phyloP scores from a whole-genome alignment of 148 eudicot species.

The Silene latifolia region DNA sequence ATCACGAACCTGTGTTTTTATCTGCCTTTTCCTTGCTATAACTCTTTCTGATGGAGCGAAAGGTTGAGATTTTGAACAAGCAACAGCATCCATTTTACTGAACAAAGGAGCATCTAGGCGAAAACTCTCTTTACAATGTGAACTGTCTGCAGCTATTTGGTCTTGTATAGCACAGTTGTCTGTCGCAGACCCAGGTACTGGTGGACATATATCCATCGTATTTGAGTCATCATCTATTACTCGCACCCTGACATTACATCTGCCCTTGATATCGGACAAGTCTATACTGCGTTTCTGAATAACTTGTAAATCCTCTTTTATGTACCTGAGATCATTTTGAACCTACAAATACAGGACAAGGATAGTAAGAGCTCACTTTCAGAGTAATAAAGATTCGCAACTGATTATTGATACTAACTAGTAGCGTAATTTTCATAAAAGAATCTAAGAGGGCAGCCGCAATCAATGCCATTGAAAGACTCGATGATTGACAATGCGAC shows the following conservation, averaged over 20 bases:
- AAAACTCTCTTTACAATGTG: conserved; percentile 32
- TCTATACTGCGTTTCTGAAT: conserved; percentile 56
- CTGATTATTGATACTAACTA: background rate
- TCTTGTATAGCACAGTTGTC: conserved; percentile 29
- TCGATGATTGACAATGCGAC: background rate
- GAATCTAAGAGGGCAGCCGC: background rate
- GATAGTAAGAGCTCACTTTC: background rate
- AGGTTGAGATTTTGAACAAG: conserved; percentile 43
- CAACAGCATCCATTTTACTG: conserved; percentile 30
- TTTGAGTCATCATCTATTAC: conserved; percentile 39
- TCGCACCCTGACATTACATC: conserved; percentile 46
- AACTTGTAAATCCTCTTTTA: conserved; percentile 72
- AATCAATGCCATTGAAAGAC: conserved; percentile 2
- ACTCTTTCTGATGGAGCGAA: conserved; percentile 46
- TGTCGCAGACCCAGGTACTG: conserved; percentile 35
- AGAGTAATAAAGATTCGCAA: background rate
- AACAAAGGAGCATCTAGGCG: conserved; percentile 27
- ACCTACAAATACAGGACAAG: conserved; percentile 39
- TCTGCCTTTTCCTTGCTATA: conserved; percentile 59
- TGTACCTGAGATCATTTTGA: conserved; percentile 67
- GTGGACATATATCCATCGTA: conserved; percentile 35
- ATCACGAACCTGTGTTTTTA: conserved; percentile 64
- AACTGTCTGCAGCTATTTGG: conserved; percentile 31
- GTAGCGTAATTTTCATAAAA: background rate
- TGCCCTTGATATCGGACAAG: conserved; percentile 38